Base-by-base conservation (phyloP, 129 eudicot species). In the Oenanthe sinensis region DNA sequence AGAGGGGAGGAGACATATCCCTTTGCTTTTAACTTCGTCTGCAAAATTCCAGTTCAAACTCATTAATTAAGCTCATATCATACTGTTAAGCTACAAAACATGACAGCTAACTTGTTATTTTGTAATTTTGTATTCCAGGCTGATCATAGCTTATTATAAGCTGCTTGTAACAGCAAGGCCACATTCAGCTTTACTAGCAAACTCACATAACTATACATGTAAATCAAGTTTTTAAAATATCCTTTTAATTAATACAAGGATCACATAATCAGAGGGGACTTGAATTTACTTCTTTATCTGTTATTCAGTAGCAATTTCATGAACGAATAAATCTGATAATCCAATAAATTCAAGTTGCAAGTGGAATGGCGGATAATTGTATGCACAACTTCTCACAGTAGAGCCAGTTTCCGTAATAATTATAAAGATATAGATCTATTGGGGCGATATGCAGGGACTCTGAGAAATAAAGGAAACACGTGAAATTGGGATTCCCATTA, bases 1-100 rank as follows among this genome's bases (percentile, higher is more conserved):
- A 55, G 12, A 33, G 48, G 22, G 50, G 49, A 76, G 50, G 49
- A 76, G 79, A 76, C 79, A 33, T 19, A 76, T 76, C 70, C 71
- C 71, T 37, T 54, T 55, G 37, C 17, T 50, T 50, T 17, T 50
- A 17, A 50, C 5, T 5, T 46, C 9, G 49, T 50, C 22, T 2
- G 24, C 6, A 16, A 50, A 15, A 3, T 50, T 39, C 5, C 42
- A 39, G 42, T 39, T 17, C n/a, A 58, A 58, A 10, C 65, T 22
- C 28, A 58, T 6, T n/a, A 8, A 58, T 6, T n/a, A 8, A 58
- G 65, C 65, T 58, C 65, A 58, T 58, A n/a, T 22, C 12, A 58
- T 28, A 4, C 13, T 39, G 2, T 5, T n/a, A 60, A 8, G 36
- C 15, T 60, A 60, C 5, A 60, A 60, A 60, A 60, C 68, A 60